A percentile compares a stretch with the other conserved stretches of the same genome.
Conservation (phyloP, 192 early-diverging fungal species). For the Lobosporangium transversale region DNA sequence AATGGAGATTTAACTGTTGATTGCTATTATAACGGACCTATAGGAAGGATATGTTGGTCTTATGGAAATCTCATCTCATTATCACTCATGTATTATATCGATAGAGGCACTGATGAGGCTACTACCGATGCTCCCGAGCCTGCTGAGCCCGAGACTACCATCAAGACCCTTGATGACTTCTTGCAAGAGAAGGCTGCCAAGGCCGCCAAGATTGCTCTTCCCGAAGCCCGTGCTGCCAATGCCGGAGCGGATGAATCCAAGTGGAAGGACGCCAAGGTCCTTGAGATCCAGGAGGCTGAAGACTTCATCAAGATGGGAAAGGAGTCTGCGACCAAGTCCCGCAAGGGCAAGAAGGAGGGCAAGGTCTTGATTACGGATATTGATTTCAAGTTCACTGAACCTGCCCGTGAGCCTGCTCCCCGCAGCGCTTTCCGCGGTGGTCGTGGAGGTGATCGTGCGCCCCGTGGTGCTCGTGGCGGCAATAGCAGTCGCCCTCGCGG, state of each 20-base stretch:
- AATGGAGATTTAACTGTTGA: too few relatives aligned
- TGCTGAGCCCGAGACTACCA: slow-evolving; percentile 80
- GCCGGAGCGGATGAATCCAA: slow-evolving; percentile 85
- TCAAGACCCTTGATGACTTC: slow-evolving; percentile 92
- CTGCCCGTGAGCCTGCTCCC: slow-evolving; percentile 77
- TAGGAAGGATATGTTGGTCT: too few relatives aligned
- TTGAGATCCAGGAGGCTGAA: slow-evolving; percentile 77
- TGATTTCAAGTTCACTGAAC: slow-evolving; percentile 80
- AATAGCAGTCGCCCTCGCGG: slow-evolving; percentile 61
- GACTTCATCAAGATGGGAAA: slow-evolving; percentile 78
- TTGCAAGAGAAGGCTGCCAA: slow-evolving; percentile 77
- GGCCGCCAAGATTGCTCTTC: slow-evolving; percentile 65
- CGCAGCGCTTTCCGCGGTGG: slow-evolving; percentile 69
- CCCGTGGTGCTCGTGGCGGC: slow-evolving; percentile 68
- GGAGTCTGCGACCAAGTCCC: slow-evolving; percentile 56
- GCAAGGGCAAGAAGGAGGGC: slow-evolving; percentile 65
- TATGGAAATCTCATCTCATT: too few relatives aligned
- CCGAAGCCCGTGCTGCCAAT: slow-evolving; percentile 82
- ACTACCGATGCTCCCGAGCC: slow-evolving; percentile 51
- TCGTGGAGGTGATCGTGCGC: slow-evolving; percentile 57
- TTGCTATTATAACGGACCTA: too few relatives aligned
- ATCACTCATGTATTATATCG: too few relatives aligned
- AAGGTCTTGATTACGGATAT: slow-evolving; percentile 81
- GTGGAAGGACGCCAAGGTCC: slow-evolving; percentile 81
- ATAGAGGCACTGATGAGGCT: slow-evolving; percentile 46